These are phyloP conservation scores for Arctium minus DNA, from an alignment of 129 eudicot genomes.

Conservation along the genomic window DNA sequence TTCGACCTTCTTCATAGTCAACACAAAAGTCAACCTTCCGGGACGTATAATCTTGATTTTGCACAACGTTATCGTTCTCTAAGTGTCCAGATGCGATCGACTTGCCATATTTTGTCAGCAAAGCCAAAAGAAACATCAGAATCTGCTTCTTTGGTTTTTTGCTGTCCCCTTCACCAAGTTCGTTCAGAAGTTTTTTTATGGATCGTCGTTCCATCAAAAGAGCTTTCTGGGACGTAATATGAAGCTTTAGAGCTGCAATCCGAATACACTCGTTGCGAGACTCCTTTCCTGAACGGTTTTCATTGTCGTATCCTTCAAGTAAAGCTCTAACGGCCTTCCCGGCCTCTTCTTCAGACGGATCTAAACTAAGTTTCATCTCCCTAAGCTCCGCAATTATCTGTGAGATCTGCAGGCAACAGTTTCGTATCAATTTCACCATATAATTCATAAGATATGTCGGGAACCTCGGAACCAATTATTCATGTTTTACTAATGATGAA, in stretches of 20 bases:
- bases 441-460: neutral
- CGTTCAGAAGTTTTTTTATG: slow-evolving; percentile 43
- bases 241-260: slow-evolving; percentile 51
- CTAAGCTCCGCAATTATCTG: slow-evolving; percentile 43
- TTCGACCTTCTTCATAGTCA: slow-evolving; percentile 25
- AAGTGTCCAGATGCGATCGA: slow-evolving; percentile 19
- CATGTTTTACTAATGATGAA: neutral
- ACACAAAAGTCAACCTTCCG: slow-evolving; percentile 12
- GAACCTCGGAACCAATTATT: no score
- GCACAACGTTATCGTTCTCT: slow-evolving; percentile 21
- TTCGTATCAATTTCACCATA: slow-evolving; percentile 4
- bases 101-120: slow-evolving; percentile 47
- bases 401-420: slow-evolving; percentile 51
- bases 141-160: slow-evolving; percentile 43
- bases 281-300: slow-evolving; percentile 36
- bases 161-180: slow-evolving; percentile 28
- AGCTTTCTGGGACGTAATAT: slow-evolving; percentile 51
- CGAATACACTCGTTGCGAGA: slow-evolving; percentile 34
- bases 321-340: slow-evolving; percentile 44
- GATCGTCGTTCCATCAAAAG: slow-evolving; percentile 64
- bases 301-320: slow-evolving; percentile 37
- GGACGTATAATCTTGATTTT: slow-evolving; percentile 24
- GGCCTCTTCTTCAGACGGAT: slow-evolving; percentile 68
- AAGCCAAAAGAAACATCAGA: slow-evolving; percentile 38
- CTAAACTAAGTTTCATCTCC: slow-evolving; percentile 36